Conservation (phyloP, 192 early-diverging fungal species). For the Coemansia sp. region DNA sequence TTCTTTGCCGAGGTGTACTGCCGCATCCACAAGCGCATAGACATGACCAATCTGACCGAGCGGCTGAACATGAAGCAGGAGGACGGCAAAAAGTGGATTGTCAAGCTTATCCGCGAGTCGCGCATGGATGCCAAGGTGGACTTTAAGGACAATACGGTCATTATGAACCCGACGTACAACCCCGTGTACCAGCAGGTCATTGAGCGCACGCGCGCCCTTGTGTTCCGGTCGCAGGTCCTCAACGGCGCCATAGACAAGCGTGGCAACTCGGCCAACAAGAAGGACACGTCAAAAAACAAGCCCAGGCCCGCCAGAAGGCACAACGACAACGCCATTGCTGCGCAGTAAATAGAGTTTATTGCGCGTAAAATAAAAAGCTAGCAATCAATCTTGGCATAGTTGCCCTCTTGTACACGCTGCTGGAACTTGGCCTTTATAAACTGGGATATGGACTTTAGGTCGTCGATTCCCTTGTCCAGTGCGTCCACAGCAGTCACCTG, state of each 20-base stretch:
- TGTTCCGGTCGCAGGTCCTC: slow-evolving; percentile 87
- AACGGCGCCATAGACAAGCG: slow-evolving; percentile 89
- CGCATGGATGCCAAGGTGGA: slow-evolving; percentile 98
- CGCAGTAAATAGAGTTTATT: slow-evolving; percentile 7
- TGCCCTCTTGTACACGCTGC: slow-evolving; percentile 57
- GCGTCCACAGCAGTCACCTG: slow-evolving; percentile 78
- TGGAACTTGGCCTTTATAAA: slow-evolving; percentile 66
- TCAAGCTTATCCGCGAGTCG: slow-evolving; percentile 93
- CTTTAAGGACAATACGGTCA: slow-evolving; percentile 88
- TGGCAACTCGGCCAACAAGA: slow-evolving; percentile 31
- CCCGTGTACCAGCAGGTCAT: slow-evolving; percentile 95
- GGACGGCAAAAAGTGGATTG: slow-evolving; percentile 97
- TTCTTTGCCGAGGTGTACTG: slow-evolving; percentile 97
- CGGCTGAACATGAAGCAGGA: slow-evolving; percentile 83
- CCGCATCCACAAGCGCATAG: slow-evolving; percentile 94
- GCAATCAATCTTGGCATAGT: slow-evolving; percentile 47
- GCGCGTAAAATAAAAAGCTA: neutral
- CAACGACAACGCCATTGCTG: slow-evolving; percentile 26
- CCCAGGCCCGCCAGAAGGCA: slow-evolving; percentile 27
- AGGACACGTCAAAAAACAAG: slow-evolving; percentile 27
- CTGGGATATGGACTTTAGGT: slow-evolving; percentile 69
- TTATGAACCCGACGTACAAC: slow-evolving; percentile 85
- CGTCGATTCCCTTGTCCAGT: slow-evolving; percentile 81
- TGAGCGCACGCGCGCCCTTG: slow-evolving; percentile 87
- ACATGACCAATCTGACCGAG: slow-evolving; percentile 80